Evolutionary conservation across 768 basidiomycete species (phyloP).

Genomic region (Trametes punicea): DNA sequence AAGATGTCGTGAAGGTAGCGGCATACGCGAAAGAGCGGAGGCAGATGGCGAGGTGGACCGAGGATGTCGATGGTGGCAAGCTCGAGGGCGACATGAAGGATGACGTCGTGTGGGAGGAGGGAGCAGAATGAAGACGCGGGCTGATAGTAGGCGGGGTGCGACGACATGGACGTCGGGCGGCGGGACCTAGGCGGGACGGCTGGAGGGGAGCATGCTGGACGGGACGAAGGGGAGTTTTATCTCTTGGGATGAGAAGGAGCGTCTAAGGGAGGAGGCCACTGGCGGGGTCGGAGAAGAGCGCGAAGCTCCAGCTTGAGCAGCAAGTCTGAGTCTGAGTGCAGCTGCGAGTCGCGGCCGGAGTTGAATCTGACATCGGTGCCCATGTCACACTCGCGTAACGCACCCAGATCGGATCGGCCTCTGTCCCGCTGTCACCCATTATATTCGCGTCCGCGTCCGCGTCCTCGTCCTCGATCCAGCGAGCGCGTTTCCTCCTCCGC

Average conservation of each 20-base stretch:
- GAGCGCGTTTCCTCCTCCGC: not conserved
- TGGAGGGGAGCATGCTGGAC: conserved; percentile 12
- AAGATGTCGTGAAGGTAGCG: conserved; percentile 39
- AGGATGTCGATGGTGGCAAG: conserved; percentile 39
- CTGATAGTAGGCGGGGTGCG: conserved; percentile 11
- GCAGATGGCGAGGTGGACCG: conserved; percentile 45
- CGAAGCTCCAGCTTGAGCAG: not conserved
- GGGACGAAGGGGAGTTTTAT: conserved; percentile 10
- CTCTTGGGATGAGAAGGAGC: not conserved
- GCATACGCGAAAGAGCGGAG: conserved; percentile 48
- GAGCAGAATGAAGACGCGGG: conserved; percentile 24
- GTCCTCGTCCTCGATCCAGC: not conserved
- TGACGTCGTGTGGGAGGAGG: conserved; percentile 40
- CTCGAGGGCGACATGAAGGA: conserved; percentile 51
- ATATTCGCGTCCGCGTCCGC: not conserved
- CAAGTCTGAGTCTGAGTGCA: not conserved
- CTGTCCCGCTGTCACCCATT: not conserved
- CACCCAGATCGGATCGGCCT: conserved; percentile 9
- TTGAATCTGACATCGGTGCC: not conserved
- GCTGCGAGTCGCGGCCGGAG: not conserved
- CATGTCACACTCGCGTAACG: not conserved
- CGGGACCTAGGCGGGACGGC: conserved; percentile 9
- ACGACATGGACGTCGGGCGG: not conserved
- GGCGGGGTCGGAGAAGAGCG: conserved; percentile 14
- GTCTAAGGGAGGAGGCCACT: conserved; percentile 3